Evolutionary conservation across 2,329 filamentous ascomycete species (phyloP).

Genomic region (Plenodomus biglobosus): DNA sequence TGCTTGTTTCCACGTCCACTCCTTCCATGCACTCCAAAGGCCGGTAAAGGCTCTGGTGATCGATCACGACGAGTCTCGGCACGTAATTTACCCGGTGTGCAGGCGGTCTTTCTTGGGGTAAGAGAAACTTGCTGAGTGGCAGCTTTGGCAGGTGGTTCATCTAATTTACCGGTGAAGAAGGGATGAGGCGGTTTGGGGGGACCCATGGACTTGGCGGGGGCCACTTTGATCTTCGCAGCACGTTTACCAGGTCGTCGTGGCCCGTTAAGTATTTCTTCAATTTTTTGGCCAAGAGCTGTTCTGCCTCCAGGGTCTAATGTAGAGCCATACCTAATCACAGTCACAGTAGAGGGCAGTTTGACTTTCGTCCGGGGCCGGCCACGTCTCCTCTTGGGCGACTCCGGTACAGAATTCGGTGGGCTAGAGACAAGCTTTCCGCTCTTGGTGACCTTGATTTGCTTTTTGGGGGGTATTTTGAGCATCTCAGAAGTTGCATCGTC

Average conservation of each 20-base stretch:
- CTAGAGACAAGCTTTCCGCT: slow-evolving; percentile 51
- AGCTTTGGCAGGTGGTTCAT: slow-evolving; percentile 19
- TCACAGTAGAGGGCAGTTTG: slow-evolving; percentile 46
- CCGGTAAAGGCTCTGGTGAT: slow-evolving; percentile 14
- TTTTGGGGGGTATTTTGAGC: slow-evolving; percentile 28
- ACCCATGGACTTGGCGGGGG: slow-evolving; percentile 31
- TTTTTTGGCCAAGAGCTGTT: slow-evolving; percentile 58
- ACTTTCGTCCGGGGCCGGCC: slow-evolving; percentile 24
- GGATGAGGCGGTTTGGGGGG: slow-evolving; percentile 61
- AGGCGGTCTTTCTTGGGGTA: slow-evolving; percentile 41
- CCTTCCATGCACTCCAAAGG: slow-evolving; percentile 23
- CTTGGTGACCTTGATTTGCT: slow-evolving; percentile 46
- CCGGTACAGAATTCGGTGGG: slow-evolving; percentile 28
- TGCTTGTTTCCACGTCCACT: slow-evolving; percentile 54
- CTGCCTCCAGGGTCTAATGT: slow-evolving; percentile 52
- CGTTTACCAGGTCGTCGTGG: slow-evolving; percentile 20
- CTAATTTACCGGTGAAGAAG: slow-evolving; percentile 65
- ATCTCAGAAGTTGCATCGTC: not conserved
- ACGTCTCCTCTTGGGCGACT: slow-evolving; percentile 51
- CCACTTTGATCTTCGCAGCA: slow-evolving; percentile 22
- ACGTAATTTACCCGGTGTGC: slow-evolving; percentile 52
- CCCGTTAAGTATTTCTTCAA: slow-evolving; percentile 63
- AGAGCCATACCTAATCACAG: slow-evolving; percentile 62
- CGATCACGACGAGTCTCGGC: slow-evolving; percentile 33
- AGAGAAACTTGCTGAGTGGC: slow-evolving; percentile 9